Percentiles rank a stretch among this genome's conserved stretches.
Evolutionary conservation across 2,329 filamentous ascomycete genomes (phyloP).

Genomic region (Fusarium compactum): DNA sequence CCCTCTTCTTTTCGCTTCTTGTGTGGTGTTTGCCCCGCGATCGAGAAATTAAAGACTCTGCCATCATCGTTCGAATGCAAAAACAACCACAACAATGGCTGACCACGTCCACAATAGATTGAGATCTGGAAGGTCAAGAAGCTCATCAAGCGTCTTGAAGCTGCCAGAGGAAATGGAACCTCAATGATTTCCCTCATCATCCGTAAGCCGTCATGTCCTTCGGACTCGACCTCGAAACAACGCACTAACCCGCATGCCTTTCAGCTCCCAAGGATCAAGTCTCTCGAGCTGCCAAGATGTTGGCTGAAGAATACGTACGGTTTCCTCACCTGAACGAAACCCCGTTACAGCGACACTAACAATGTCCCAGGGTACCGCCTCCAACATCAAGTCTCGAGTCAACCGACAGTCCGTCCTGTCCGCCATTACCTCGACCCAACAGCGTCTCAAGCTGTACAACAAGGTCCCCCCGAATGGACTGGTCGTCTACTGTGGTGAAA

Average conservation of each 20-base stretch:
- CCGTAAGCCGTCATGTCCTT: constrained; percentile 68
- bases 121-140: constrained; percentile 99
- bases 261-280: constrained; percentile 97
- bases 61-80: constrained; percentile 10
- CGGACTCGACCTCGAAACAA: constrained; percentile 24
- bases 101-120: constrained; percentile 60
- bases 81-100: constrained; percentile 28
- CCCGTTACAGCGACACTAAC: constrained; percentile 35
- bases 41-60: constrained; percentile 24
- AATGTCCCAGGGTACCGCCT: constrained; percentile 84
- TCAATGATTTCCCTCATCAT: constrained; percentile 99
- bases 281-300: constrained; percentile 97
- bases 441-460: constrained; percentile 98
- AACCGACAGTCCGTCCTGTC: constrained; percentile 98
- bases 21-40: constrained; percentile 50
- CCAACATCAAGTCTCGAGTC: constrained; percentile 99
- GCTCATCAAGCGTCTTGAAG: constrained; percentile 97
- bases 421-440: constrained; percentile 98
- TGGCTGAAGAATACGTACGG: constrained; percentile 98
- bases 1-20: constrained; percentile 32
- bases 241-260: constrained; percentile 43
- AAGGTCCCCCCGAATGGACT: constrained; percentile 98
- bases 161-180: constrained; percentile 97
- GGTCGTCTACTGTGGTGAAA: constrained; percentile 99
- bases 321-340: not conserved